A percentile compares a stretch with the other conserved stretches of the same genome.
These are phyloP conservation scores for Pseudomassariella vexata DNA, from an alignment of 2,329 filamentous ascomycete genomes.

Conservation along the genomic window DNA sequence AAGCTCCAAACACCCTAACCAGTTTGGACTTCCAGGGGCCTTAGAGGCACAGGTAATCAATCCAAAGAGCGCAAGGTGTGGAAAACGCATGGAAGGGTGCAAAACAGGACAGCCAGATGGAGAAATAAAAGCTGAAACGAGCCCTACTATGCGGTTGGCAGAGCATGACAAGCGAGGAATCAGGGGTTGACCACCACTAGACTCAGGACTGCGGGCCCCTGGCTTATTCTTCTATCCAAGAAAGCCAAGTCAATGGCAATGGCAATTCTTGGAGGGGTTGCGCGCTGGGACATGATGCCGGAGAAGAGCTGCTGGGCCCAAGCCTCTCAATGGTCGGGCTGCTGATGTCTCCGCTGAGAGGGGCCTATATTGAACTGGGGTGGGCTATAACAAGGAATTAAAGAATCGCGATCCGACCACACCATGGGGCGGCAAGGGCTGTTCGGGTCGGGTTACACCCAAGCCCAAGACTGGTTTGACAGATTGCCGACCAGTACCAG, in stretches of 20 bases:
- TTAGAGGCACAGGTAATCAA: slow-evolving; percentile 12
- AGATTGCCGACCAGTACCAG: slow-evolving; percentile 25
- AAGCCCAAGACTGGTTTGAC: no score
- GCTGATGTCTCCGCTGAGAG: slow-evolving; percentile 22
- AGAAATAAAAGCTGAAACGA: slow-evolving; percentile 38
- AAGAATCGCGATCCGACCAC: slow-evolving; percentile 25
- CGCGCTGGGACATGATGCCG: no score
- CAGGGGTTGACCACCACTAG: slow-evolving; percentile 23
- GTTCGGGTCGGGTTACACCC: no score
- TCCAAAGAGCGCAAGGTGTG: slow-evolving; percentile 25
- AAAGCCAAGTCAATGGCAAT: slow-evolving; percentile 20
- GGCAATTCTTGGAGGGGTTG: slow-evolving; percentile 5
- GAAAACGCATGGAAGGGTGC: slow-evolving; percentile 34
- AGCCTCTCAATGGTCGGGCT: no score
- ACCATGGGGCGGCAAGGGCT: slow-evolving; percentile 26
- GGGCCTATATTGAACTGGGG: slow-evolving; percentile 27
- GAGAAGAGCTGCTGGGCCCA: no score
- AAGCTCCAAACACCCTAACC: slow-evolving; percentile 20
- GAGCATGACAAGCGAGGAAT: slow-evolving; percentile 30
- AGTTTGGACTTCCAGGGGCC: slow-evolving; percentile 24
- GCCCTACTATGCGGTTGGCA: slow-evolving; percentile 35
- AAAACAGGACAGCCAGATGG: slow-evolving; percentile 31
- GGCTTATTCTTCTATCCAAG: slow-evolving; percentile 19
- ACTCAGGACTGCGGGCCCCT: slow-evolving; percentile 21
- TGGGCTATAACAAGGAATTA: slow-evolving; percentile 25